These are phyloP conservation scores for Neostapfia colusana DNA, from an alignment of 176 grass and related monocot genomes.

Conservation along the genomic window DNA sequence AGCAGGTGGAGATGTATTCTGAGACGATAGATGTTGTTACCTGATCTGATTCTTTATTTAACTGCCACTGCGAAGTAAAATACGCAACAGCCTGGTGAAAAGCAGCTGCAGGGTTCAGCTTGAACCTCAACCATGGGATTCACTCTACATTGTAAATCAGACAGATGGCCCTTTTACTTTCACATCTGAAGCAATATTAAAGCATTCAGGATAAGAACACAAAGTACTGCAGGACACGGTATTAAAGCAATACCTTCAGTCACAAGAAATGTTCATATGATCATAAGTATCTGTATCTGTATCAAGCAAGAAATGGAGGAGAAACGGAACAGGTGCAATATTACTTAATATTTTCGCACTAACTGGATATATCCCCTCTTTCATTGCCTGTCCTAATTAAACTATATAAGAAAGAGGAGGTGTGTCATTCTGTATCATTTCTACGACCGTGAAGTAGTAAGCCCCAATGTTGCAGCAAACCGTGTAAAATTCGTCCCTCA, in stretches of 20 bases:
- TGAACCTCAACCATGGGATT: neutral
- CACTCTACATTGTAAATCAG: neutral
- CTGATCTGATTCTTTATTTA: constrained; percentile 25
- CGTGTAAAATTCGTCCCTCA: constrained; percentile 80
- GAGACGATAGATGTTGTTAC: constrained; percentile 34
- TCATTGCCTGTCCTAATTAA: constrained; percentile 17
- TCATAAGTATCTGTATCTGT: neutral
- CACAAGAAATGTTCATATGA: neutral
- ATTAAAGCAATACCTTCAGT: constrained; percentile 13
- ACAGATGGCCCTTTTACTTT: neutral
- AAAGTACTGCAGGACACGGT: neutral
- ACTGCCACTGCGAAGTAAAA: neutral
- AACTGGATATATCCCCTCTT: constrained; percentile 4
- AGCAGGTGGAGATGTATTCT: constrained; percentile 41
- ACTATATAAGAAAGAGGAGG: constrained; percentile 7
- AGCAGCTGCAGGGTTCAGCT: constrained; percentile 15
- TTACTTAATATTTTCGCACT: neutral
- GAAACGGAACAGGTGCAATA: neutral
- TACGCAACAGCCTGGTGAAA: neutral
- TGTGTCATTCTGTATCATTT: constrained; percentile 32
- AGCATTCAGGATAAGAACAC: neutral
- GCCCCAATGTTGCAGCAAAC: constrained; percentile 76
- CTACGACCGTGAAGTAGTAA: constrained; percentile 27
- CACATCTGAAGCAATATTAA: neutral
- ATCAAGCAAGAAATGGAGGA: neutral